These are phyloP conservation scores for Colletotrichum sansevieriae DNA, from an alignment of 2,329 filamentous ascomycete species.

Conservation along the genomic window DNA sequence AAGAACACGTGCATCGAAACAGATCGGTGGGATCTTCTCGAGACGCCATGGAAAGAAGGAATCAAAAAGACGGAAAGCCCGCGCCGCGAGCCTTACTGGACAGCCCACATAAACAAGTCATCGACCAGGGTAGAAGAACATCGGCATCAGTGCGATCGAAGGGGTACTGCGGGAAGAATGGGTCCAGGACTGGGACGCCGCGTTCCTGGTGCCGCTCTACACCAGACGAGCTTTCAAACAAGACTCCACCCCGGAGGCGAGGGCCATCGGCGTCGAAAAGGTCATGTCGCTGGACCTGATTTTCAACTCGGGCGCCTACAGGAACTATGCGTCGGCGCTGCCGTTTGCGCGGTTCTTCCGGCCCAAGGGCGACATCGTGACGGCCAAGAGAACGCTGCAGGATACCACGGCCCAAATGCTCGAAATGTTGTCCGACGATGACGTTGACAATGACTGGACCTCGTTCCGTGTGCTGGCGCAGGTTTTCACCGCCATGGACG, in stretches of 20 bases:
- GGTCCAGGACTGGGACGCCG: neutral
- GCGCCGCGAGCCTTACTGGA: neutral
- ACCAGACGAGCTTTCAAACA: neutral
- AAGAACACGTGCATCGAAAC: neutral
- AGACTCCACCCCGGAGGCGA: neutral
- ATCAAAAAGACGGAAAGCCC: neutral
- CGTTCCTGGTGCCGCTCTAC: neutral
- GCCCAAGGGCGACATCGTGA: neutral
- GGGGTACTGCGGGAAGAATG: neutral
- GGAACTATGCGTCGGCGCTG: neutral
- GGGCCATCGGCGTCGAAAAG: neutral
- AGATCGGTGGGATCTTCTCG: neutral
- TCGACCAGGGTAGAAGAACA: neutral
- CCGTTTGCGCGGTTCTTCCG: neutral
- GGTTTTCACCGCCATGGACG: neutral
- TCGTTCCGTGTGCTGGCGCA: neutral
- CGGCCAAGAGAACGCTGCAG: neutral
- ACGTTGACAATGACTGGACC: neutral
- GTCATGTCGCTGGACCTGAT: neutral
- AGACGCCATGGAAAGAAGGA: neutral
- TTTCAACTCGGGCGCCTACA: neutral
- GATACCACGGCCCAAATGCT: neutral
- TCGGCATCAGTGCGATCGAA: neutral
- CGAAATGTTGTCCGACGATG: neutral
- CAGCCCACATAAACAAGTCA: neutral